Base-by-base conservation (phyloP, 805 yeast species). In the Zygosaccharomyces siamensis region DNA sequence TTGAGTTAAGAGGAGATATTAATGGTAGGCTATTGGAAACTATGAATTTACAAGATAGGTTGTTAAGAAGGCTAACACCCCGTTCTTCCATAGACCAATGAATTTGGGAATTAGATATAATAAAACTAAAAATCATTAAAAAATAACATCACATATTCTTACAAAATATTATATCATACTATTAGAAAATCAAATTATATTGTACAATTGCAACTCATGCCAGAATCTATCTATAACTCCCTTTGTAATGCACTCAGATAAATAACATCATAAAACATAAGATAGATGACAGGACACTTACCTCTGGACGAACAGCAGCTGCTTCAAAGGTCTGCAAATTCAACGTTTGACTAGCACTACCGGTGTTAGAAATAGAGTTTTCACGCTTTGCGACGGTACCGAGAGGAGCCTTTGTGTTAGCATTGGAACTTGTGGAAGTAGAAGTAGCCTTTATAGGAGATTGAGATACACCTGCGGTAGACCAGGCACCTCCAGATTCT, bases 1-100 rank as follows among this genome's bases (percentile, higher is more conserved):
- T 70, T 55, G 75, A 49, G 8, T 41, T 64, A 12, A 52, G 56
- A 43, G 45, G 39, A 0, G 52, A 72, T 21, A 69, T 76, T 3
- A 72, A 78, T 52, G 73, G 75, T 26, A 68, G 59, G 2, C 62
- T 75, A 1, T 71, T 72, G 51, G 70, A 69, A 7, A 68, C 57
- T 32, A 47, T 58, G n/a, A 41, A 52, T 31, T 38, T 64, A 24
- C 70, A 68, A 46, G 63, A 64, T 35, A 55, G 62, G 28, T 50
- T 68, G 20, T 28, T 61, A 18, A 51, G 64, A 47, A 58, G 69
- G 37, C 58, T 66, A 2, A 58, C 69, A 3, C 66, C 66, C 20
- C 52, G 62, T 14, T 56, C 69, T 2, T 64, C 70, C 2, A 11
- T 55, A 8, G 67, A 63, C 6, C 36, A 41, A 16, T 41, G 14